These are phyloP conservation scores for Entoloma clypeatum DNA, from an alignment of 1,284 basidiomycete species.

Conservation along the genomic window DNA sequence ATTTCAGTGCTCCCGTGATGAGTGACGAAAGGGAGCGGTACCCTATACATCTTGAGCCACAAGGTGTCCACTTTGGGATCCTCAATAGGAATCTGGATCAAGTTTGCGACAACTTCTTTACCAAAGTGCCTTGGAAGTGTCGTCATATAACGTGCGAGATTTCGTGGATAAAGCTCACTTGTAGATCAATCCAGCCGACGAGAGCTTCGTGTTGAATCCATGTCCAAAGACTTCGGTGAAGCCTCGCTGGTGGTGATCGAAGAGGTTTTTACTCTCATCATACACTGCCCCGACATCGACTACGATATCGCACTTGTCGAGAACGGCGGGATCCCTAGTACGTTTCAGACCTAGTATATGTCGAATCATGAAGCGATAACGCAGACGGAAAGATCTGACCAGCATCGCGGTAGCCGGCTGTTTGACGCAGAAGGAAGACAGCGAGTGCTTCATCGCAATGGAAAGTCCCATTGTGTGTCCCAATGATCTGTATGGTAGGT, in stretches of 20 bases:
- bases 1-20: background rate
- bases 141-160: background rate
- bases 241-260: conserved; percentile 96
- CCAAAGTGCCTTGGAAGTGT: conserved; percentile 77
- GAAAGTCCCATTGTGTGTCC: conserved; percentile 94
- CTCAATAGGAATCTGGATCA: conserved; percentile 47
- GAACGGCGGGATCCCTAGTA: conserved; percentile 74
- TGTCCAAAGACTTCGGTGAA: conserved; percentile 89
- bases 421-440: conserved; percentile 85
- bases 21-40: conserved; percentile 19
- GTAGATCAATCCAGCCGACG: conserved; percentile 91
- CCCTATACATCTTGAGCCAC: conserved; percentile 89
- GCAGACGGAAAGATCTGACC: conserved; percentile 39
- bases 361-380: conserved; percentile 5
- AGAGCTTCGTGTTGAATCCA: conserved; percentile 85
- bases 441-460: conserved; percentile 96
- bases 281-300: conserved; percentile 97
- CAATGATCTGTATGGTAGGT: conserved; percentile 82
- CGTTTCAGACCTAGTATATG: conserved; percentile 63
- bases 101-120: conserved; percentile 76
- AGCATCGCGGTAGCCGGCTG: conserved; percentile 71
- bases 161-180: conserved; percentile 55
- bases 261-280: conserved; percentile 73
- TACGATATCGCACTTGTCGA: conserved; percentile 91
- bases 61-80: conserved; percentile 69